Evolutionary conservation across 2,329 filamentous ascomycete genomes (phyloP).

Genomic region (Purpureocillium lavendulum): DNA sequence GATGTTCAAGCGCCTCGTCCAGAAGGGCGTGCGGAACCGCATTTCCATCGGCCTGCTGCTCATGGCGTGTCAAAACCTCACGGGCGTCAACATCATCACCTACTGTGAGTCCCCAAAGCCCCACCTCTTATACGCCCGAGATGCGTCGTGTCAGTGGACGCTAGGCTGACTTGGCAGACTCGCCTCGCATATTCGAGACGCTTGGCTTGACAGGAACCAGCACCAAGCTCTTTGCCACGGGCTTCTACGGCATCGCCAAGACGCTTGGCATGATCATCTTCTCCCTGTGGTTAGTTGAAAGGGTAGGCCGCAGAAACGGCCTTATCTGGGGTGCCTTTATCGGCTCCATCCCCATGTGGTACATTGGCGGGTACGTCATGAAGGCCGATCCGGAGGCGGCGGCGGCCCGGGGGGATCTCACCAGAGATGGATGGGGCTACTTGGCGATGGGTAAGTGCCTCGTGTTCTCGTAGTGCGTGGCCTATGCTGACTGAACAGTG

Average conservation of each 20-base stretch:
- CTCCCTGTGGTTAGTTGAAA: constrained; percentile 37
- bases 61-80: constrained; percentile 29
- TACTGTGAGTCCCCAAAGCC: constrained; percentile 33
- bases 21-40: constrained; percentile 21
- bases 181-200: constrained; percentile 25
- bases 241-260: constrained; percentile 31
- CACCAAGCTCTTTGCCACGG: constrained; percentile 26
- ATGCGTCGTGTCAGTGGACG: too few relatives aligned
- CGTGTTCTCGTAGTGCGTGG: background rate
- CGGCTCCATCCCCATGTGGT: constrained; percentile 28
- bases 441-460: constrained; percentile 33
- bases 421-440: constrained; percentile 30
- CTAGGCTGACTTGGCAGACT: constrained; percentile 16
- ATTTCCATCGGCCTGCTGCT: constrained; percentile 42
- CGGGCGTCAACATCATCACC: constrained; percentile 49
- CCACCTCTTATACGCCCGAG: too few relatives aligned
- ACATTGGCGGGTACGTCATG: constrained; percentile 29
- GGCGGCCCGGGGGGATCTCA: constrained; percentile 35
- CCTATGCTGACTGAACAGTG: constrained; percentile 2
- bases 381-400: constrained; percentile 23
- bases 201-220: constrained; percentile 24
- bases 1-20: constrained; percentile 19
- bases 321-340: constrained; percentile 31
- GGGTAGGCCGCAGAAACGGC: constrained; percentile 36
- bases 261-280: constrained; percentile 27